A percentile compares a stretch with the other conserved stretches of the same genome.
These are phyloP conservation scores for Penicillium olsonii DNA, from an alignment of 2,329 filamentous ascomycete genomes.

Conservation along the genomic window DNA sequence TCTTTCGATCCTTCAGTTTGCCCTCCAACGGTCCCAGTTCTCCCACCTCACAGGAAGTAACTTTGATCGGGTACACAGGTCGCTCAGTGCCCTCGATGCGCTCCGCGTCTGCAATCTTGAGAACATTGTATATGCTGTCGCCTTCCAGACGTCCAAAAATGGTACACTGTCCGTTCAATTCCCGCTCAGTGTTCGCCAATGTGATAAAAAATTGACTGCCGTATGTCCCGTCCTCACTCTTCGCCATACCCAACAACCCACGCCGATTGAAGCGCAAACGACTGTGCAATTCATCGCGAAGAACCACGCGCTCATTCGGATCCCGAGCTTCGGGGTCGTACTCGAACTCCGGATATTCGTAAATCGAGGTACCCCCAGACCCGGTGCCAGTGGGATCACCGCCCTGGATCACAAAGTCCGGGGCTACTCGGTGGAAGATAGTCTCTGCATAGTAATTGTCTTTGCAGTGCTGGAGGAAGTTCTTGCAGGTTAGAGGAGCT, in stretches of 20 bases:
- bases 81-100: constrained; percentile 75
- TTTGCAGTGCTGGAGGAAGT: constrained; percentile 92
- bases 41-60: constrained; percentile 53
- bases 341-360: constrained; percentile 65
- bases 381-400: constrained; percentile 93
- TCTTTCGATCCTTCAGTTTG: constrained; percentile 46
- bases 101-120: constrained; percentile 89
- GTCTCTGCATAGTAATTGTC: constrained; percentile 95
- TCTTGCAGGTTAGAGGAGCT: constrained; percentile 84
- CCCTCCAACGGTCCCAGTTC: constrained; percentile 49
- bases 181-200: constrained; percentile 73
- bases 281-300: constrained; percentile 89
- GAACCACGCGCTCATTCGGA: constrained; percentile 58
- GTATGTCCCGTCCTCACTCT: constrained; percentile 71
- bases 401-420: constrained; percentile 90
- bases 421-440: constrained; percentile 89
- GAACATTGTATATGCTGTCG: constrained; percentile 93
- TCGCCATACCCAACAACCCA: constrained; percentile 94
- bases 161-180: constrained; percentile 87
- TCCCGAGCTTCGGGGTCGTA: constrained; percentile 57
- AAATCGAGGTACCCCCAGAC: constrained; percentile 87
- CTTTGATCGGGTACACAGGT: constrained; percentile 81
- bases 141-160: constrained; percentile 90
- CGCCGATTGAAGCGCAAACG: constrained; percentile 89
- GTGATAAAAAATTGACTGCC: constrained; percentile 98